Evolutionary conservation across 2,329 filamentous ascomycete species (phyloP).

Genomic region (Curvularia lunata): DNA sequence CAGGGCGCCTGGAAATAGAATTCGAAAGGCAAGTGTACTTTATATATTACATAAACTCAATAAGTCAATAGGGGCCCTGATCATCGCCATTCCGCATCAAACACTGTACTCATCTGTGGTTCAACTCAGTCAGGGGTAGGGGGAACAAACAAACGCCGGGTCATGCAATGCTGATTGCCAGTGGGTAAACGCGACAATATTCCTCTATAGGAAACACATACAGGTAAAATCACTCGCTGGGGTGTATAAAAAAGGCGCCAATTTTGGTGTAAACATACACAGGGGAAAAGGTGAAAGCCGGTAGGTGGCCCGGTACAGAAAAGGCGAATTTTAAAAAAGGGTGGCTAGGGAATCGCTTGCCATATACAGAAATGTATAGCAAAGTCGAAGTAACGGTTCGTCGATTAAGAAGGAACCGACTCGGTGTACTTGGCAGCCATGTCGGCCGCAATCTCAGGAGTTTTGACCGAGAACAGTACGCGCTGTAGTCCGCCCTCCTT

Average conservation of each 20-base stretch:
- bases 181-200: conserved; percentile 11
- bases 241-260: conserved; percentile 16
- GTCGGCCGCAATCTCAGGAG: conserved; percentile 37
- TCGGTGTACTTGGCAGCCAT: conserved; percentile 41
- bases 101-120: not conserved
- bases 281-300: not conserved
- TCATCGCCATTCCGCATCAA: conserved; percentile 10
- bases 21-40: conserved; percentile 5
- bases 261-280: conserved; percentile 19
- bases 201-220: conserved; percentile 7
- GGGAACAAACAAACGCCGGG: conserved; percentile 16
- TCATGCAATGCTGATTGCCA: conserved; percentile 25
- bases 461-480: conserved; percentile 38
- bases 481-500: conserved; percentile 34
- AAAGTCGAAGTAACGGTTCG: not conserved
- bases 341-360: not conserved
- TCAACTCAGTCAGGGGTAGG: not conserved
- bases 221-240: conserved; percentile 1
- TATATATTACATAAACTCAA: conserved; percentile 14
- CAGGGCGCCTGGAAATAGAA: conserved; percentile 1
- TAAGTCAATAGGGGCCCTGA: conserved; percentile 4
- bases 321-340: not conserved
- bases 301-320: not conserved
- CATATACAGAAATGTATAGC: not conserved
- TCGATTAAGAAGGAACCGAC: conserved; percentile 27